Percentiles rank a stretch among this genome's conserved stretches.
These are phyloP conservation scores for Aurinia saxatilis DNA, from an alignment of 345 rosid genomes.

Conservation along the genomic window DNA sequence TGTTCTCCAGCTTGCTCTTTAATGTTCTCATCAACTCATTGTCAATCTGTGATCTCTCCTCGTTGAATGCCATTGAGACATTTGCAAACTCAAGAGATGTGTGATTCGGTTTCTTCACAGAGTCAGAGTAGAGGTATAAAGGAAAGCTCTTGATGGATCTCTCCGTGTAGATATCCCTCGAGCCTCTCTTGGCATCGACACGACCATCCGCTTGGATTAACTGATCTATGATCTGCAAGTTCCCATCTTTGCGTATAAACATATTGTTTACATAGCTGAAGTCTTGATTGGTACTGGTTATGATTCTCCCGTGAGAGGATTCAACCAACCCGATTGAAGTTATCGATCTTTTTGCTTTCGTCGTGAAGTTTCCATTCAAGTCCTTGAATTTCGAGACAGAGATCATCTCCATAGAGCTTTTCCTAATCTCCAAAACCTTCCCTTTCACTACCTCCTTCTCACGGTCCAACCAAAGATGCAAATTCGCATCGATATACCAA, in stretches of 20 bases:
- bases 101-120: slow-evolving; percentile 32
- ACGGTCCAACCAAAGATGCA: slow-evolving; percentile 78
- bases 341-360: slow-evolving; percentile 45
- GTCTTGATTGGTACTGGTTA: slow-evolving; percentile 41
- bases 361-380: slow-evolving; percentile 50
- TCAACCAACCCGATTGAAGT: slow-evolving; percentile 53
- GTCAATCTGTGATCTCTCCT: slow-evolving; percentile 32
- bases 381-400: slow-evolving; percentile 38
- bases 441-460: slow-evolving; percentile 44
- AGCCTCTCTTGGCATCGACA: slow-evolving; percentile 27
- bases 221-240: slow-evolving; percentile 59
- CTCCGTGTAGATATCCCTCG: slow-evolving; percentile 14
- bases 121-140: slow-evolving; percentile 31
- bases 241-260: slow-evolving; percentile 43
- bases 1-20: slow-evolving; percentile 38
- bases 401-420: slow-evolving; percentile 33
- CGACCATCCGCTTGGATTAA: slow-evolving; percentile 42
- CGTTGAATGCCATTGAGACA: slow-evolving; percentile 51
- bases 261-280: slow-evolving; percentile 51
- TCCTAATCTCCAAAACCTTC: slow-evolving; percentile 41
- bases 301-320: slow-evolving; percentile 57
- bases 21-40: slow-evolving; percentile 8
- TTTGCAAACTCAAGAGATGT: slow-evolving; percentile 32
- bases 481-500: slow-evolving; percentile 79
- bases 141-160: slow-evolving; percentile 48